Base-by-base conservation (phyloP, 2,329 filamentous ascomycete genomes). In the Aspergillus persii region DNA sequence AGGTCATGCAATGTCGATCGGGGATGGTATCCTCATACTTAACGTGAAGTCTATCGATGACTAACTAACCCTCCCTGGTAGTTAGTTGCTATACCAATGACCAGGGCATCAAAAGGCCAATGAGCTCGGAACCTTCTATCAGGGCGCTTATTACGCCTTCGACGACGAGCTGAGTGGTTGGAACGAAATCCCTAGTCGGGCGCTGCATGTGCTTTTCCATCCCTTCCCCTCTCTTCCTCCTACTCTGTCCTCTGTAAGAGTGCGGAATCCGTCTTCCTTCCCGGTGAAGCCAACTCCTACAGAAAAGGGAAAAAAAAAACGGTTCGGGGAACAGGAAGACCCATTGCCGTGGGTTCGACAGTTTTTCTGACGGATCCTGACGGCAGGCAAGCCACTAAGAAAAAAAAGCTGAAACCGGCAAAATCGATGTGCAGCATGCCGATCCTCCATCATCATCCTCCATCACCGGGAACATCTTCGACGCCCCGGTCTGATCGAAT, bases 1-100 rank as follows among this genome's bases (percentile, higher is more conserved):
- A 63, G 64, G 65, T 64, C 65, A 69, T 72, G 69, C 69, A 71
- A 66, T 70, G 71, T 70, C 68, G 68, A 73, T 72, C 68, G 65
- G 44, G 26, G 8, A 47, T 29, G 18, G 30, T 56, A 50, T 50
- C 54, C n/a, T 39, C 31, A 41, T 36, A 26, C 26, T 8, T 47
- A 26, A 18, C 41, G 8, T 46, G 18, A 23, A 26, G 18, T 47
- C 44, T 47, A 11, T 47, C 18, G 27, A 29, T 48, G 8, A 47
- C 39, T 54, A 36, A 36, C 33, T 9, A 36, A 11, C 18, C 11
- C 33, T 8, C 30, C 33, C 33, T 12, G 33, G 33, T 36, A 11
- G 33, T 36, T 36, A 41, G 30, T 52, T 36, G 30, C n/a, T 53
- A 53, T 36, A 36, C 9, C 11, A 11, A 15, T 36, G 11, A 36